These are phyloP conservation scores for Coemansia javaensis DNA, from an alignment of 192 early-diverging fungal species.

Conservation along the genomic window DNA sequence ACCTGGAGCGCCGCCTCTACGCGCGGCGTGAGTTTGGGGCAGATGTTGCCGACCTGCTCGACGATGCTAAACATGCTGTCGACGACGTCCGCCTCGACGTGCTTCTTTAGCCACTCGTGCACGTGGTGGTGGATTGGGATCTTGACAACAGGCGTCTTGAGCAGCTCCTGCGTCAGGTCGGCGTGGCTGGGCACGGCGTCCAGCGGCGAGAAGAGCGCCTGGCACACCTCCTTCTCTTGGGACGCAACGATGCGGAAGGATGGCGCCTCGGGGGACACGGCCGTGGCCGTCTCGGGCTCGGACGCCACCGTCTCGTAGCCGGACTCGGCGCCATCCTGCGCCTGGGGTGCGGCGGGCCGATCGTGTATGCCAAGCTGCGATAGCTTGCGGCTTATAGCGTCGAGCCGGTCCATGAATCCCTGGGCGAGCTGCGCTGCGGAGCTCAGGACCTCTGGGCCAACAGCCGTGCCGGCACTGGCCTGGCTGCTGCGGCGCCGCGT, in stretches of 20 bases:
- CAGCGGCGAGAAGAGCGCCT: slow-evolving; percentile 13
- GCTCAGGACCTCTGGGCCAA: no score
- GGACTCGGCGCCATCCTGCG: no score
- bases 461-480: no score
- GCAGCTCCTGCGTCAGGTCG: slow-evolving; percentile 4
- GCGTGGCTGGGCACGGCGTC: slow-evolving; percentile 3
- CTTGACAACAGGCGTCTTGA: background rate
- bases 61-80: slow-evolving; percentile 22
- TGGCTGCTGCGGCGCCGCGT: slow-evolving; percentile 20
- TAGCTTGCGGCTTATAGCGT: slow-evolving; percentile 14
- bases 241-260: slow-evolving; percentile 1
- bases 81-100: slow-evolving; percentile 8
- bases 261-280: no score
- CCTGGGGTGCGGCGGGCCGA: no score
- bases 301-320: no score
- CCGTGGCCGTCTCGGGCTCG: no score
- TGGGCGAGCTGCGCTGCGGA: background rate
- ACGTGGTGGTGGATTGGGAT: slow-evolving; percentile 31
- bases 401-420: slow-evolving; percentile 11
- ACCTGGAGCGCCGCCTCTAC: slow-evolving; percentile 27
- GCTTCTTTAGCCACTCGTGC: slow-evolving; percentile 9
- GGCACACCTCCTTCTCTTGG: slow-evolving; percentile 23
- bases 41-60: slow-evolving; percentile 33
- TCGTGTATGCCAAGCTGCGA: slow-evolving; percentile 13
- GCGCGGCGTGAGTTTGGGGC: slow-evolving; percentile 29